These are phyloP conservation scores for Zarea fungicola DNA, from an alignment of 2,329 filamentous ascomycete genomes.

Conservation along the genomic window DNA sequence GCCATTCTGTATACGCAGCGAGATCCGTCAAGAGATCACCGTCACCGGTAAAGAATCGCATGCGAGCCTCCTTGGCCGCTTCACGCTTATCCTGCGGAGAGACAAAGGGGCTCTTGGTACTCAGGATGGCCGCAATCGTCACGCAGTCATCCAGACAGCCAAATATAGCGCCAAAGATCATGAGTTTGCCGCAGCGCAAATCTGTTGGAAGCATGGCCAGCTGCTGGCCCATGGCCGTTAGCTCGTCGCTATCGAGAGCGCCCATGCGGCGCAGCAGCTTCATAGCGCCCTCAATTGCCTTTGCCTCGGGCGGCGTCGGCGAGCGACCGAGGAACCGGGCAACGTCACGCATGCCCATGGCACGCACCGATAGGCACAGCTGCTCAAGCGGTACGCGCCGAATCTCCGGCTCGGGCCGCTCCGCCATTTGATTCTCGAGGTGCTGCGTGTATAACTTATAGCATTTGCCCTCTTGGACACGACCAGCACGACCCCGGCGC, in stretches of 20 bases:
- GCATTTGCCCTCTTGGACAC: slow-evolving; percentile 85
- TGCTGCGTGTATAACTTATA: slow-evolving; percentile 93
- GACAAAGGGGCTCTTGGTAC: slow-evolving; percentile 79
- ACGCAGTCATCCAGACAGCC: slow-evolving; percentile 85
- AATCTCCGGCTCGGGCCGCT: slow-evolving; percentile 89
- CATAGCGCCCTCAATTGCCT: slow-evolving; percentile 82
- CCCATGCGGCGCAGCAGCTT: slow-evolving; percentile 77
- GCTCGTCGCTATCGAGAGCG: slow-evolving; percentile 75
- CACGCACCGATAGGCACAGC: slow-evolving; percentile 86
- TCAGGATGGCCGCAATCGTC: slow-evolving; percentile 88
- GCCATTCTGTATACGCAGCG: slow-evolving; percentile 78
- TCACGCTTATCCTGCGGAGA: slow-evolving; percentile 79
- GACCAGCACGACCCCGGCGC: slow-evolving; percentile 83
- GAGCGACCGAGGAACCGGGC: slow-evolving; percentile 76
- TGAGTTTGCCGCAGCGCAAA: slow-evolving; percentile 84
- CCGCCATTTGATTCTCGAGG: slow-evolving; percentile 79
- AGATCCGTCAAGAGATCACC: slow-evolving; percentile 89
- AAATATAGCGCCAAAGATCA: slow-evolving; percentile 93
- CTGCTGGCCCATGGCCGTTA: slow-evolving; percentile 88
- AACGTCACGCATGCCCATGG: slow-evolving; percentile 87
- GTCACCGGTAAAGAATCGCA: slow-evolving; percentile 68
- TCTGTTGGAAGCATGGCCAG: slow-evolving; percentile 94
- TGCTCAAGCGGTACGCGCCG: slow-evolving; percentile 89
- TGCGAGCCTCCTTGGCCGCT: slow-evolving; percentile 69
- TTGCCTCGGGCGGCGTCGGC: slow-evolving; percentile 78